Base-by-base conservation (phyloP, 2,329 filamentous ascomycete genomes). In the Pseudocercospora ulei region DNA sequence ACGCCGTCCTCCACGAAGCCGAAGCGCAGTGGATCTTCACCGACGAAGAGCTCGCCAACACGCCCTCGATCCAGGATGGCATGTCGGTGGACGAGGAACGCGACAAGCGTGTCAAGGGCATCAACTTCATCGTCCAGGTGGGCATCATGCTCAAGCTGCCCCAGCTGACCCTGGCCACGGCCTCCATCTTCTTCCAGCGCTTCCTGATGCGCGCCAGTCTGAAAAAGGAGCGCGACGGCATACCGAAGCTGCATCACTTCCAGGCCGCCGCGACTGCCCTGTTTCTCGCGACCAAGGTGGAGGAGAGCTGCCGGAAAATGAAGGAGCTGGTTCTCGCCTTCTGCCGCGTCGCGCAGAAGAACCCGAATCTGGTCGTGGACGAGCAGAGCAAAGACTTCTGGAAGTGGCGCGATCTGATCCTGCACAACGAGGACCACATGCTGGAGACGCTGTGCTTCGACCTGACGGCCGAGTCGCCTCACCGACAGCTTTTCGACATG, bases 381-480 rank as follows among this genome's bases (percentile, higher is more conserved):
- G 90, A 96, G 63, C 87, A 96, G 62, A 92, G 82, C 51, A 96
- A 95, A 57, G 90, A 98, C 58, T 98, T 90, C 60, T 98, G 90
- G 90, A 77, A 82, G 56, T 98, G 90, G 90, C 76, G 86, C 45
- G 90, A 98, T 58, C 90, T 81, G 42, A 93, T 98, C 41, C 68
- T 96, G 8, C 80, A 82, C 49, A 85, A 92, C 57, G 90, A 98
- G 64, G 90, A 96, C 59, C 69, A 88, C 27, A 81, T 98, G 66
- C 72, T 98, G 9, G 90, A 96, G 61, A 77, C 78, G 29, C 70
- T 98, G 11, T 96, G 87, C 44, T 98, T 98, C 61, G 90, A 98
- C 59, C 70, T 98, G 29, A 84, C 87, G 62, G 71, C 95, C 17
- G 82, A 92, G 50, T 83, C 86, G 44, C 88, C 90, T 0, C 90